Evolutionary conservation across 805 yeast genomes (phyloP).

Genomic region (Candida sakaeoensis): DNA sequence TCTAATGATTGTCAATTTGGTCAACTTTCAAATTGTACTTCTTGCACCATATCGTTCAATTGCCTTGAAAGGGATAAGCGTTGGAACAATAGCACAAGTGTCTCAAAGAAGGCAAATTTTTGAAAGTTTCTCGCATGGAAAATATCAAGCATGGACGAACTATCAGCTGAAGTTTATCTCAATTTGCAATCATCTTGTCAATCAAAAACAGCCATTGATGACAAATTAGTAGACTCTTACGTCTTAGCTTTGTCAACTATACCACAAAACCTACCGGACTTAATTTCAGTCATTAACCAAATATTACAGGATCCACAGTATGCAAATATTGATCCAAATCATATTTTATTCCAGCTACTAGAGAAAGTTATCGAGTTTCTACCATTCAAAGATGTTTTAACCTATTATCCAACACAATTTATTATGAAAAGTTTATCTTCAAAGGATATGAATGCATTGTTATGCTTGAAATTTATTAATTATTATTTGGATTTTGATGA

Average conservation of each 20-base stretch:
- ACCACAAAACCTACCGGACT: not conserved
- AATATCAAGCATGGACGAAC: slow-evolving; percentile 1
- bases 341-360: slow-evolving; percentile 13
- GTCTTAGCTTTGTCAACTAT: not conserved
- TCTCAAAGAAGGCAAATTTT: too few species aligned
- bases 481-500: slow-evolving; percentile 8
- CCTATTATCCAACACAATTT: slow-evolving; percentile 15
- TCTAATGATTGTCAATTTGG: too few species aligned
- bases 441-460: not conserved
- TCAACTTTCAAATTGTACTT: too few species aligned
- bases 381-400: slow-evolving; percentile 13
- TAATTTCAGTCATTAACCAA: slow-evolving; percentile 12
- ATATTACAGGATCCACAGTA: slow-evolving; percentile 12
- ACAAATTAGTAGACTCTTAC: slow-evolving; percentile 5
- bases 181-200: slow-evolving; percentile 4
- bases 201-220: slow-evolving; percentile 2
- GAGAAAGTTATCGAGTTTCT: slow-evolving; percentile 11
- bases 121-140: not conserved
- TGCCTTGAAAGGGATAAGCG: too few species aligned
- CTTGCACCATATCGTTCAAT: too few species aligned
- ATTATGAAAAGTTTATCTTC: slow-evolving; percentile 13
- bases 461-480: slow-evolving; percentile 11
- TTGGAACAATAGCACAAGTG: too few species aligned
- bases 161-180: not conserved
- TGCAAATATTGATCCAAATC: slow-evolving; percentile 13